These are phyloP conservation scores for Plantago rigida DNA, from an alignment of 305 asterid genomes.

Conservation along the genomic window DNA sequence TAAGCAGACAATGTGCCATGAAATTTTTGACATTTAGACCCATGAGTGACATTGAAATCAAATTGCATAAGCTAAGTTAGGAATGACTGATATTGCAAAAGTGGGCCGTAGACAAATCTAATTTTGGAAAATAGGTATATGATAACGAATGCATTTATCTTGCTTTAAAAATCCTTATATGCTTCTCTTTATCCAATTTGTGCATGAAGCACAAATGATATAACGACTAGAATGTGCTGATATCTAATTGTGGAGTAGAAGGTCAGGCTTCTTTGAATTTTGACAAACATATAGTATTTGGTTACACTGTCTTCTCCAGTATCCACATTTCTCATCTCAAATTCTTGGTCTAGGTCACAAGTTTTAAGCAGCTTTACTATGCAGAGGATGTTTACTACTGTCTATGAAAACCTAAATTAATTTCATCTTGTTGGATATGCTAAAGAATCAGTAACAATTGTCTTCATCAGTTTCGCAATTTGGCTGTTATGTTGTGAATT, in stretches of 20 bases:
- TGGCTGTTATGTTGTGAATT: neutral
- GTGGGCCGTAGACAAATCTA: no score
- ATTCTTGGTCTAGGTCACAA: constrained; percentile 8
- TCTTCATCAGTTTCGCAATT: neutral
- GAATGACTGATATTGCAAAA: no score
- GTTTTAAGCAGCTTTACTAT: constrained; percentile 8
- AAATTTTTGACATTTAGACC: no score
- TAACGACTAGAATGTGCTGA: constrained; percentile 7
- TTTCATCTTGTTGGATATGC: neutral
- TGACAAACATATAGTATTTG: neutral
- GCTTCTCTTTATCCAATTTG: neutral
- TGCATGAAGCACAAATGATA: neutral
- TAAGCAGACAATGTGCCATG: neutral
- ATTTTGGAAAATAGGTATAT: constrained; percentile 7
- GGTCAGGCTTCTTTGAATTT: neutral
- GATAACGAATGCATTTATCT: neutral
- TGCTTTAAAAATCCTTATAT: neutral
- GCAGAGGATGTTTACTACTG: neutral
- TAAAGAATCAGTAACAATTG: constrained; percentile 6
- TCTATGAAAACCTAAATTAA: neutral
- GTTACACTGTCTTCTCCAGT: constrained; percentile 1
- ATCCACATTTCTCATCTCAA: neutral
- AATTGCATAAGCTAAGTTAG: no score
- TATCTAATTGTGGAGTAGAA: neutral
- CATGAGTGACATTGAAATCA: no score